A percentile compares a stretch with the other conserved stretches of the same genome.
phyloP scores from a whole-genome alignment of 768 basidiomycete genomes.

The Arthromyces matolae region DNA sequence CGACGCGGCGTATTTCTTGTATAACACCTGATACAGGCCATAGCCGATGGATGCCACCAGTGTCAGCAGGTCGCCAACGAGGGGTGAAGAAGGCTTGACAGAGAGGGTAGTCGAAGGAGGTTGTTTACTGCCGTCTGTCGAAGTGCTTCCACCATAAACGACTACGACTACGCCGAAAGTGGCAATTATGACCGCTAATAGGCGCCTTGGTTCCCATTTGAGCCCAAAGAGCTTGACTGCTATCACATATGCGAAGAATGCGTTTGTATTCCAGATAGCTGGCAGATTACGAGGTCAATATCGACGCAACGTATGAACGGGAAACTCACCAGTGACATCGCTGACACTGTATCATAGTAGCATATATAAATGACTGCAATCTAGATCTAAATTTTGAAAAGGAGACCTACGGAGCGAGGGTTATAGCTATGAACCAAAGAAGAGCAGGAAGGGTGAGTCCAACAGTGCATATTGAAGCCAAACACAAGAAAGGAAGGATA shows the following conservation, averaged over 20 bases:
- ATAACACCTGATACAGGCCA: conserved; percentile 79
- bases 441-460: conserved; percentile 63
- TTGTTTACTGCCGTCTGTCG: conserved; percentile 10
- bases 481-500: conserved; percentile 30
- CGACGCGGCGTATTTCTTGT: conserved; percentile 75
- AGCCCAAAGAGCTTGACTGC: conserved; percentile 66
- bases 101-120: conserved; percentile 11
- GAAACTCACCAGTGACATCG: conserved; percentile 64
- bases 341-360: conserved; percentile 59
- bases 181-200: conserved; percentile 75
- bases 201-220: conserved; percentile 58
- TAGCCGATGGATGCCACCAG: conserved; percentile 69
- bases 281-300: background rate
- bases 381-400: conserved; percentile 3
- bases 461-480: conserved; percentile 43
- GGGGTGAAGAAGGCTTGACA: conserved; percentile 44
- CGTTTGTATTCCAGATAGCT: conserved; percentile 84
- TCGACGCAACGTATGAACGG: conserved; percentile 18
- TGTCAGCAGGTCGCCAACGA: conserved; percentile 72
- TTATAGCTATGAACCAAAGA: conserved; percentile 73
- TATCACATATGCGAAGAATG: conserved; percentile 89
- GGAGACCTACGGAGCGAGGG: conserved; percentile 65
- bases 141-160: conserved; percentile 69
- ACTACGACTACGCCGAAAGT: conserved; percentile 77
- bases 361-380: too few relatives aligned